Base-by-base conservation (phyloP, 768 basidiomycete genomes). In the Hygrocybe punicea region DNA sequence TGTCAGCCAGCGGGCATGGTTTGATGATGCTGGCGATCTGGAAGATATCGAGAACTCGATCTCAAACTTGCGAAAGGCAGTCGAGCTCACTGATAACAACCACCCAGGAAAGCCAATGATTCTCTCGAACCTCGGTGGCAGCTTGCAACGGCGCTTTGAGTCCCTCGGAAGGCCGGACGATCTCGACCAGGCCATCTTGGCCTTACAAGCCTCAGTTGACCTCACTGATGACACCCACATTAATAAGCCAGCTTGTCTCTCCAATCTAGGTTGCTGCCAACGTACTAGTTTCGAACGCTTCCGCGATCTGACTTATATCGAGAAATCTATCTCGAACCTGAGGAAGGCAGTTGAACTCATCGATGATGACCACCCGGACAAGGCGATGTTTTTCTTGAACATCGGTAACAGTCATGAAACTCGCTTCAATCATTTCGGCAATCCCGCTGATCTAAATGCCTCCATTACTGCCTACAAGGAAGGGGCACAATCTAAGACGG, bases 11-110 rank as follows among this genome's bases (percentile, higher is more conserved):
- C 29, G 13, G 34, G 33, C 19, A 50, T 56, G 56, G 17, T 58
- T 61, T 34, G 35, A 58, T 23, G 23, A 34, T 50, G 17, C 4
- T 29, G 47, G 47, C 14, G 24, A 48, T 8, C 21, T 48, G 25
- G 11, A 13, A 48, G 47, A 48, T 29, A 54, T 71, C 21, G 65
- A 72, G 16, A 62, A 64, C 37, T 60, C 62, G 3, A 63, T 73
- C 39, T 24, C 34, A 8, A 53, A 56, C 59, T 42, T 60, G 62
- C 21, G 59, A 61, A 60, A 62, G 33, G 64, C 53, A 1, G 63
- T 66, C 19, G 56, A 55, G 2, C 60, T 59, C 36, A 63, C 64
- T 23, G 65, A 65, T 6, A 55, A 60, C 4, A 53, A 55, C 10
- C 57, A 64, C 42, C 40, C 56, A 14, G 24, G 25, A 35, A 53